Percentiles rank a stretch among this genome's conserved stretches.
phyloP scores from a whole-genome alignment of 169 alveolate genomes.

The Eimeria maxima region DNA sequence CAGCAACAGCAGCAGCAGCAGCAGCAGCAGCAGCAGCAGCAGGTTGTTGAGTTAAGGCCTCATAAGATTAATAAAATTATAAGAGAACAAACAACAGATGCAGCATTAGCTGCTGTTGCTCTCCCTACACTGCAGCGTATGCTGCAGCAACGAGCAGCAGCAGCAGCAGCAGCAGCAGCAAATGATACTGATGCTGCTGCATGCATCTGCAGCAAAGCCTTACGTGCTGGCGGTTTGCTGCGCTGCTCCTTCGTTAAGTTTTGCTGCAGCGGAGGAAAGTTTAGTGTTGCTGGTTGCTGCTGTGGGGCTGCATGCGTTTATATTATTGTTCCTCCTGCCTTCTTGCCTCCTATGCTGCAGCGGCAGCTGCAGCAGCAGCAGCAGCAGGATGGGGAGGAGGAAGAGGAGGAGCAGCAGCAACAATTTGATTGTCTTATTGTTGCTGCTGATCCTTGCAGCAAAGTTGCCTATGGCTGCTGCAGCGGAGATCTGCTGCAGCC shows the following conservation, averaged over 20 bases:
- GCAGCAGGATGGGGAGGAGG: background rate
- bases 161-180: conserved; percentile 37
- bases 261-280: background rate
- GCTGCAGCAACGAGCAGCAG: conserved; percentile 62
- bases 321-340: background rate
- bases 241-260: background rate
- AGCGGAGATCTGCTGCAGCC: conserved; percentile 43
- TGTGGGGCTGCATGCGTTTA: conserved; percentile 9
- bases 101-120: conserved; percentile 28
- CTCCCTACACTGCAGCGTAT: background rate
- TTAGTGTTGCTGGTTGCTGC: conserved; percentile 42
- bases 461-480: conserved; percentile 1
- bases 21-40: conserved; percentile 5
- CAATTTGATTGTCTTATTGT: background rate
- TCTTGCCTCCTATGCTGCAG: background rate
- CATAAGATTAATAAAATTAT: background rate
- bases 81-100: background rate
- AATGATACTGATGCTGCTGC: background rate
- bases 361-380: conserved; percentile 48
- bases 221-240: background rate
- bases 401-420: background rate
- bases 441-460: conserved; percentile 32
- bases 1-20: background rate
- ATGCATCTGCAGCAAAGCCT: conserved; percentile 11
- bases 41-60: background rate